Base-by-base conservation (phyloP, 148 eudicot species). In the Silene uniflora region DNA sequence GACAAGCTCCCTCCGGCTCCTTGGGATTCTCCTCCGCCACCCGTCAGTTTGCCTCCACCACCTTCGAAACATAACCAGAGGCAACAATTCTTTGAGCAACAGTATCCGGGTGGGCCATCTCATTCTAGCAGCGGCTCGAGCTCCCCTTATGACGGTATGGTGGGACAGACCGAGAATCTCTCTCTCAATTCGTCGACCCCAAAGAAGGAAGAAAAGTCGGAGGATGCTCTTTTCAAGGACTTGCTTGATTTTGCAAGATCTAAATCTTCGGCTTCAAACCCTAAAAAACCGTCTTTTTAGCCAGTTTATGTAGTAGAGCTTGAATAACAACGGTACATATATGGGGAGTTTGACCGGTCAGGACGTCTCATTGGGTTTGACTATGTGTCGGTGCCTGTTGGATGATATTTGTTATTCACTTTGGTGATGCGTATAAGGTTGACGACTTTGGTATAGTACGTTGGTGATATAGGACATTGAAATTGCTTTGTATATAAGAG, bases 171-270 rank as follows among this genome's bases (percentile, higher is more conserved):
- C 21, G 83, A 82, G 65, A 86, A 76, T 70, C 91, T 93, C 19
- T 89, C 96, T 14, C 79, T 91, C 49, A 87, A 87, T 19, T 79
- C 92, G 1, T 79, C 89, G 11, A 84, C 80, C 54, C 84, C 88
- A 59, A 76, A 85, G 44, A 89, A 87, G 81, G 78, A 86, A 78
- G 90, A 83, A 64, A 89, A 86, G 75, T 76, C 81, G 0, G 97
- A 92, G 81, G 94, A 90, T 80, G 92, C 85, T 10, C 81, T 92
- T 8, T 90, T 92, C 67, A 89, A 88, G 83, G 97, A 92, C 85
- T 84, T 92, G 73, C 82, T 90, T 72, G 95, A 92, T 85, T 90
- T 92, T 67, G 97, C 97, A 1, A 92, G 78, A 78, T 79, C 91
- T 79, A 92, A 86, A 83, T 76, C 95, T 24, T 86, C 89, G 6